A percentile compares a stretch with the other conserved stretches of the same genome.
Evolutionary conservation across 1,284 basidiomycete genomes (phyloP).

Genomic region (Mycena sp.): DNA sequence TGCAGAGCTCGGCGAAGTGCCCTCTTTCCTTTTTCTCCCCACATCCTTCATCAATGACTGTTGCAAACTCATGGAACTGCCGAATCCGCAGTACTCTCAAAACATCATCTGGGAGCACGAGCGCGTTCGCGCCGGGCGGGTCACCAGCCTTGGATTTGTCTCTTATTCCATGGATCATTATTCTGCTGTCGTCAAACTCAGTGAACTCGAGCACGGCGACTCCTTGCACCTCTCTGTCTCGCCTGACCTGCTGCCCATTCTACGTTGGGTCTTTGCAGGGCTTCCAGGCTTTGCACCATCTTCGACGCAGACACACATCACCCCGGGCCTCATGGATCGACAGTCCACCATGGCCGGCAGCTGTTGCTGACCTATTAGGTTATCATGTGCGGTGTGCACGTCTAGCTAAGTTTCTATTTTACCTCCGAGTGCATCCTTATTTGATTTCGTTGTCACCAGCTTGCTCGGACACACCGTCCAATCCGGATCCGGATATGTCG

Average conservation of each 20-base stretch:
- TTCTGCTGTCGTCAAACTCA: not conserved
- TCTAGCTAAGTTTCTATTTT: too few species aligned
- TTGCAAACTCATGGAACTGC: not conserved
- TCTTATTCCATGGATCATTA: not conserved
- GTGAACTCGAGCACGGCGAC: not conserved
- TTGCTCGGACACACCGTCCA: too few species aligned
- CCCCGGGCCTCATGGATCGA: not conserved
- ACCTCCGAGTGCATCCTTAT: too few species aligned
- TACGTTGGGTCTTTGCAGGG: not conserved
- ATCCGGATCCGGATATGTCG: too few species aligned
- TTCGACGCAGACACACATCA: not conserved
- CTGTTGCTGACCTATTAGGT: too few species aligned
- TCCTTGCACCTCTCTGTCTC: conserved; percentile 5
- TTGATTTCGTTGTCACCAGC: too few species aligned
- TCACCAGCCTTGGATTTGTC: not conserved
- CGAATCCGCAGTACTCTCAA: not conserved
- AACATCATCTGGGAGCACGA: not conserved
- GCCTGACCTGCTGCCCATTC: not conserved
- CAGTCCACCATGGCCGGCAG: not conserved
- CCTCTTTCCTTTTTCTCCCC: conserved; percentile 1
- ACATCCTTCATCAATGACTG: conserved; percentile 4
- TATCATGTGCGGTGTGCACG: too few species aligned
- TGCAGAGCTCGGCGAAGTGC: not conserved
- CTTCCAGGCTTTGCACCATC: not conserved
- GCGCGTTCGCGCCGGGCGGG: not conserved